Evolutionary conservation across 1,139 yeast species (phyloP).

Genomic region (Sugiyamaella paludigena): DNA sequence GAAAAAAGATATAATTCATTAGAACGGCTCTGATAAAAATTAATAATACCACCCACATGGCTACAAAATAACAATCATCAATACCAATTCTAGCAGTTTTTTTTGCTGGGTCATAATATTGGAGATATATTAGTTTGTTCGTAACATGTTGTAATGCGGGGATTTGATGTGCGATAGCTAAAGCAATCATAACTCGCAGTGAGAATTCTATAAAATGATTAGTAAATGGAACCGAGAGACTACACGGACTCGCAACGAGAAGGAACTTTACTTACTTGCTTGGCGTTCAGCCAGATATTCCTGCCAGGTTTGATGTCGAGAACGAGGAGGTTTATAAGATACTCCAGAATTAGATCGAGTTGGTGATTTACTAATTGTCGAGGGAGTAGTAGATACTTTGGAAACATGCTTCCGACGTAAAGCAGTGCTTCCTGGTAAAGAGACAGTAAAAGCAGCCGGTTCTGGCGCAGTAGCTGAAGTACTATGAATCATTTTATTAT

Average conservation of each 20-base stretch:
- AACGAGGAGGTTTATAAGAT: conserved; percentile 5
- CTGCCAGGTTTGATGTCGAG: conserved; percentile 21
- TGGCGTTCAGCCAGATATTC: conserved; percentile 24
- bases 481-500: conserved; percentile 7
- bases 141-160: conserved; percentile 27
- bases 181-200: conserved; percentile 18
- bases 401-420: neutral
- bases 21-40: conserved; percentile 59
- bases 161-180: conserved; percentile 23
- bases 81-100: conserved; percentile 29
- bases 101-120: conserved; percentile 25
- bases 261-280: neutral
- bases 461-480: conserved; percentile 9
- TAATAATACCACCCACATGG: conserved; percentile 55
- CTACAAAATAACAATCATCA: conserved; percentile 53
- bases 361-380: neutral
- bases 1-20: conserved; percentile 58
- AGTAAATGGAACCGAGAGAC: no score
- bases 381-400: neutral
- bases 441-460: conserved; percentile 9
- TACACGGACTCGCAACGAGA: no score
- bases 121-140: conserved; percentile 26
- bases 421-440: conserved; percentile 11
- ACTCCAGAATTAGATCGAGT: neutral
- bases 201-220: conserved; percentile 13